Conservation (phyloP, 2,329 filamentous ascomycete species). For the Scopulariopsis brevicaulis region DNA sequence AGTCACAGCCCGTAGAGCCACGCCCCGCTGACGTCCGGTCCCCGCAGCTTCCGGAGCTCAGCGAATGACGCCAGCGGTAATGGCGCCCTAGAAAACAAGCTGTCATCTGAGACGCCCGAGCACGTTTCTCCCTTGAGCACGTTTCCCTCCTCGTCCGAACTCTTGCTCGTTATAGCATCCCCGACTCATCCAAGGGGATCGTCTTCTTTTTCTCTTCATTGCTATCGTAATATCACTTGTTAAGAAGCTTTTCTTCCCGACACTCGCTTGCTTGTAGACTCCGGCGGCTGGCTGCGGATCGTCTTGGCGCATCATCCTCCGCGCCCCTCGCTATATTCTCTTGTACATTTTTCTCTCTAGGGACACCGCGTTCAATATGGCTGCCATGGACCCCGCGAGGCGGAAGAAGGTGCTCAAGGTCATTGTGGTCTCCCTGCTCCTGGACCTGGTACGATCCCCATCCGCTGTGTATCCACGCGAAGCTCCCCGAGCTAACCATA, state of each 20-base stretch:
- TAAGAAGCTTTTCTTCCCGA: not conserved
- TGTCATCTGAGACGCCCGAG: not conserved
- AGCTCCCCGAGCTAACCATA: not conserved
- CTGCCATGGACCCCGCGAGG: constrained; percentile 35
- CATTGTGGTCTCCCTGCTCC: constrained; percentile 76
- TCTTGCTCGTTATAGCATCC: not conserved
- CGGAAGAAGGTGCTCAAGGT: constrained; percentile 79
- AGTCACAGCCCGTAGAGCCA: not conserved
- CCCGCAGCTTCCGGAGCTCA: not conserved
- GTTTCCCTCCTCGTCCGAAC: not conserved
- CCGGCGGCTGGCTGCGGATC: constrained; percentile 3
- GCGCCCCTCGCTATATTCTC: not conserved
- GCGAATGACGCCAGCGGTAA: not conserved
- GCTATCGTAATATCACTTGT: not conserved
- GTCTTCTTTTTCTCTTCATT: not conserved
- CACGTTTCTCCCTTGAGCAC: not conserved
- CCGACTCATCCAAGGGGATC: not conserved
- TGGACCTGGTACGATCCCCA: constrained; percentile 62
- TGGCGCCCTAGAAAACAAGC: not conserved
- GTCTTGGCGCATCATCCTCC: not conserved
- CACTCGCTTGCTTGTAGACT: not conserved
- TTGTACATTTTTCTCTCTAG: not conserved
- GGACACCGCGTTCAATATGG: constrained; percentile 18
- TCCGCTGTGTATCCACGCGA: not conserved
- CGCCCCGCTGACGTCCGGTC: not conserved